These are phyloP conservation scores for Aspergillus tamarii DNA, from an alignment of 2,329 filamentous ascomycete genomes.

Conservation along the genomic window DNA sequence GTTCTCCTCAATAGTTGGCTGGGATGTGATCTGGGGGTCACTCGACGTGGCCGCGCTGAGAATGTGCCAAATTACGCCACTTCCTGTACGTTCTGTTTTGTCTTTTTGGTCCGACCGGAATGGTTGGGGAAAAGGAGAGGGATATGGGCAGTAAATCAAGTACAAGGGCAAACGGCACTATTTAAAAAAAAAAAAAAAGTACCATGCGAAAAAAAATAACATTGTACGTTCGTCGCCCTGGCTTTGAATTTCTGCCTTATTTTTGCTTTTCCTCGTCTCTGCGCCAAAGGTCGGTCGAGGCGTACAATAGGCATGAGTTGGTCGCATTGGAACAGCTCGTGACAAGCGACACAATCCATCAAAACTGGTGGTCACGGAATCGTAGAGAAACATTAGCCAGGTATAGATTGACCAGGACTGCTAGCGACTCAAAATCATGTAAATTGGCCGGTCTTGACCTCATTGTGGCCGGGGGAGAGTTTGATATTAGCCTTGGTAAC, in stretches of 20 bases:
- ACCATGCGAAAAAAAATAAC: neutral
- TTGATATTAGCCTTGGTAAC: constrained; percentile 3
- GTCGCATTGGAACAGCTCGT: constrained; percentile 11
- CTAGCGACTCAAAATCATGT: constrained; percentile 7
- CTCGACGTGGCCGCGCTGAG: constrained; percentile 38
- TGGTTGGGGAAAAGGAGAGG: neutral
- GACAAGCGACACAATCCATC: constrained; percentile 6
- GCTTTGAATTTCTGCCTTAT: neutral
- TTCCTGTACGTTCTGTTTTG: constrained; percentile 14
- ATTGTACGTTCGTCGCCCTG: neutral
- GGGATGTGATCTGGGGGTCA: constrained; percentile 26
- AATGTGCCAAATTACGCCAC: constrained; percentile 26
- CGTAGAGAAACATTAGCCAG: neutral
- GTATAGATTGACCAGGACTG: neutral
- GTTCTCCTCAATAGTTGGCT: constrained; percentile 18
- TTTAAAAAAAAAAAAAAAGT: neutral
- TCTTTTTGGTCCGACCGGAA: constrained; percentile 16
- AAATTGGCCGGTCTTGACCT: neutral
- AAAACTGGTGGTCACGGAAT: neutral
- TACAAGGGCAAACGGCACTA: neutral
- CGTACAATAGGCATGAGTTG: constrained; percentile 3
- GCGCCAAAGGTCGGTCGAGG: constrained; percentile 5
- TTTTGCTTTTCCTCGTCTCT: constrained; percentile 7
- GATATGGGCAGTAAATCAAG: neutral
- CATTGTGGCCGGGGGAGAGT: neutral